Percentiles rank a stretch among this genome's conserved stretches.
phyloP scores from a whole-genome alignment of 1,284 basidiomycete genomes.

The Marasmius fiardii region DNA sequence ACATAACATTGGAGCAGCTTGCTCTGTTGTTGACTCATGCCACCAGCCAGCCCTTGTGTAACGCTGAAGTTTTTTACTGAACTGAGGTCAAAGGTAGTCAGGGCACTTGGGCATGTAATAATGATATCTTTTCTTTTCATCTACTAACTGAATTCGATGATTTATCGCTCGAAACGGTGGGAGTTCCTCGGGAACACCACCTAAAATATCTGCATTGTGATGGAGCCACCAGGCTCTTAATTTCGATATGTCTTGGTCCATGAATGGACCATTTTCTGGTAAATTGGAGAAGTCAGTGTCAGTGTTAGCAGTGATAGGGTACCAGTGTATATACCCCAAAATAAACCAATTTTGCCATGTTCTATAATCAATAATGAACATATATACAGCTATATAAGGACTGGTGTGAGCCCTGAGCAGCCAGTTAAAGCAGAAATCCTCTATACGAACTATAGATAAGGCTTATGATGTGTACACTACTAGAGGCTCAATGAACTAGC shows the following conservation, averaged over 20 bases:
- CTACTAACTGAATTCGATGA: slow-evolving; percentile 28
- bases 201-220: slow-evolving; percentile 19
- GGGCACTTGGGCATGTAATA: slow-evolving; percentile 24
- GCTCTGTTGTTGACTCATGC: neutral
- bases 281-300: no score
- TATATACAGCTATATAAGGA: no score
- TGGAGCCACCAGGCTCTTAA: slow-evolving; percentile 19
- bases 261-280: slow-evolving; percentile 8
- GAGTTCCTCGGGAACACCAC: slow-evolving; percentile 18
- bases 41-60: slow-evolving; percentile 21
- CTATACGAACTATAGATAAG: no score
- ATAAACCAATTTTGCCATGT: no score
- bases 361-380: no score
- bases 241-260: slow-evolving; percentile 14
- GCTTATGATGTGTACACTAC: no score
- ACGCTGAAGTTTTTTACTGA: slow-evolving; percentile 18
- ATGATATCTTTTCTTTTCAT: slow-evolving; percentile 20
- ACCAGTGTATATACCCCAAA: no score
- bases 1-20: slow-evolving; percentile 25
- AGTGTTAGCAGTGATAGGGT: no score
- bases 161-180: slow-evolving; percentile 27
- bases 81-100: neutral
- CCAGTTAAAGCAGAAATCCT: no score
- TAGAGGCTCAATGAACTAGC: no score
- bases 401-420: no score